Conservation (phyloP, 352 stramenopile genomes). For the Globisporangium parvum region DNA sequence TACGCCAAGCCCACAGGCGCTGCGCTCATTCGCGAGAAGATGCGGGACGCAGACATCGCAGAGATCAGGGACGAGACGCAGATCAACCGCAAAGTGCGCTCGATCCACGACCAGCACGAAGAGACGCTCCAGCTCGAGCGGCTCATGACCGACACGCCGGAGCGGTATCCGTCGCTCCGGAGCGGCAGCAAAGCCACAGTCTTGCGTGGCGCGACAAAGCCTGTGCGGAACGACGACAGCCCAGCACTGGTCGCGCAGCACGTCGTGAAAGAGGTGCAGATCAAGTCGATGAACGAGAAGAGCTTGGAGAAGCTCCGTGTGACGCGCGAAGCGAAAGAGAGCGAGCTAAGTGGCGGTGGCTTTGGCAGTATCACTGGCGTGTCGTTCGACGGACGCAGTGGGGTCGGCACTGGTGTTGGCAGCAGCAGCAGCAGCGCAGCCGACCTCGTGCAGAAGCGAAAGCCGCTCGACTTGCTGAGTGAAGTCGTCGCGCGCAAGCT, state of each 20-base stretch:
- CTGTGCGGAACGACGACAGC: constrained; percentile 61
- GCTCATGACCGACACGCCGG: constrained; percentile 38
- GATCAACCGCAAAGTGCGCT: constrained; percentile 51
- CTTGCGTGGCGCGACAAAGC: constrained; percentile 51
- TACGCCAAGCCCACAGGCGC: constrained; percentile 83
- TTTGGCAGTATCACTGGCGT: constrained; percentile 15
- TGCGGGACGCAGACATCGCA: constrained; percentile 64
- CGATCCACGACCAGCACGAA: constrained; percentile 70
- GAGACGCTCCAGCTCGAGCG: constrained; percentile 77
- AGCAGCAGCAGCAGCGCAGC: constrained; percentile 19
- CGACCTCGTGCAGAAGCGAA: constrained; percentile 50
- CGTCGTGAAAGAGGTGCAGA: constrained; percentile 86
- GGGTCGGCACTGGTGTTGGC: constrained; percentile 5
- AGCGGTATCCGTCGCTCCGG: constrained; percentile 59
- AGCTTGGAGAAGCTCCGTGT: constrained; percentile 79
- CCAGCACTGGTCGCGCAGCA: constrained; percentile 58
- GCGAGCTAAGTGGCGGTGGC: constrained; percentile 23
- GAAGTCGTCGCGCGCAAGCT: constrained; percentile 39
- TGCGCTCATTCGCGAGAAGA: constrained; percentile 79
- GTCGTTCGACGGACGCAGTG: constrained; percentile 28
- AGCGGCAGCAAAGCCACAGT: constrained; percentile 59
- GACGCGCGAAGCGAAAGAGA: constrained; percentile 65
- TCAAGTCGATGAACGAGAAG: constrained; percentile 85
- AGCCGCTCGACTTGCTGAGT: constrained; percentile 57
- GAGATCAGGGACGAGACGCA: constrained; percentile 69